Conservation (phyloP, 2,329 filamentous ascomycete genomes). For the Ustilaginoidea virens region DNA sequence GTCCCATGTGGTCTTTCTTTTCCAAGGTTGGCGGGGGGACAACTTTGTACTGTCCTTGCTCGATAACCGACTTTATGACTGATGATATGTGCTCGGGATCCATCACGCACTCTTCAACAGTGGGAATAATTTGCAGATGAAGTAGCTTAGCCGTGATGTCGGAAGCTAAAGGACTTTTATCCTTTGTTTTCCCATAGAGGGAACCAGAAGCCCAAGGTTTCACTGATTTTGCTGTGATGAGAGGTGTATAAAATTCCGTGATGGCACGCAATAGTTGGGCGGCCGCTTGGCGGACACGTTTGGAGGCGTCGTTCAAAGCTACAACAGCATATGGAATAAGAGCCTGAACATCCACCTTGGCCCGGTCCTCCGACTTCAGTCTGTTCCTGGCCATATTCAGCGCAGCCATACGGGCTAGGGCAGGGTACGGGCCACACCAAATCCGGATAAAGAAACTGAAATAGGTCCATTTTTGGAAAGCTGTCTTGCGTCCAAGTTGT, state of each 20-base stretch:
- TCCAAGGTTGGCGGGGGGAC: conserved; percentile 24
- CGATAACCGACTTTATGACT: conserved; percentile 32
- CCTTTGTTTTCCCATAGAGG: conserved; percentile 43
- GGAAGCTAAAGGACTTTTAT: conserved; percentile 38
- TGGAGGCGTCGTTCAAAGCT: conserved; percentile 60
- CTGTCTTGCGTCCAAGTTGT: conserved; percentile 36
- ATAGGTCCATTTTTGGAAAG: conserved; percentile 48
- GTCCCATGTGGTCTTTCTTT: conserved; percentile 38
- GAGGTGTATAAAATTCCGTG: conserved; percentile 28
- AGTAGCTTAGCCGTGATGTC: conserved; percentile 47
- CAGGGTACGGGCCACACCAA: conserved; percentile 58
- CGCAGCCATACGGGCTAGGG: conserved; percentile 52
- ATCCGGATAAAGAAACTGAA: conserved; percentile 62
- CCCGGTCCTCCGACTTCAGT: conserved; percentile 34
- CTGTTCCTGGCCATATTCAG: conserved; percentile 46
- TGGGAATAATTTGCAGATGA: conserved; percentile 52
- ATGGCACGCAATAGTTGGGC: conserved; percentile 49
- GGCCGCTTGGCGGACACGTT: conserved; percentile 61
- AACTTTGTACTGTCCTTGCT: conserved; percentile 23
- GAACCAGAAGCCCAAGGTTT: conserved; percentile 42
- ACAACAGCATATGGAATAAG: conserved; percentile 69
- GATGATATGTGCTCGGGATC: conserved; percentile 57
- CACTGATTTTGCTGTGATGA: conserved; percentile 21
- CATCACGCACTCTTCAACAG: conserved; percentile 72
- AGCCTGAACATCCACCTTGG: conserved; percentile 53